Percentiles rank a stretch among this genome's conserved stretches.
These are phyloP conservation scores for Physcia stellaris DNA, from an alignment of 495 filamentous ascomycete genomes.

Conservation along the genomic window DNA sequence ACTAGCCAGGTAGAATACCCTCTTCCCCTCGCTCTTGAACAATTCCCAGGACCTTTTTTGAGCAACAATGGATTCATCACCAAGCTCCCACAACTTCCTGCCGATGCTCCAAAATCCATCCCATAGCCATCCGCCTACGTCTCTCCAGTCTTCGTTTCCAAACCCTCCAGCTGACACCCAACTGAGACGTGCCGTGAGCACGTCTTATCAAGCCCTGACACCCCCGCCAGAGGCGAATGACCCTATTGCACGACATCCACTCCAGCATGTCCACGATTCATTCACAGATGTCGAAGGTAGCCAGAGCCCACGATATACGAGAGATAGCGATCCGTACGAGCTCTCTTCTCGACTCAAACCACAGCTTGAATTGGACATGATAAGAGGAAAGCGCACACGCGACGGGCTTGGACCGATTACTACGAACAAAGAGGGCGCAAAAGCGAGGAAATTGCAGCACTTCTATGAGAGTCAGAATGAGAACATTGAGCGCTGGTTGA, in stretches of 20 bases:
- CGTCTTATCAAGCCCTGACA: constrained; percentile 24
- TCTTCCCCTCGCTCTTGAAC: no score
- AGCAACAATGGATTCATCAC: no score
- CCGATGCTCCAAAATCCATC: no score
- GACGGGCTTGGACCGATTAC: constrained; percentile 32
- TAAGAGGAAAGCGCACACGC: constrained; percentile 75
- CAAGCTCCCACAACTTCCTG: no score
- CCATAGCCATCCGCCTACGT: no score
- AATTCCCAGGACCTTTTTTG: no score
- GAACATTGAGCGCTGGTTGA: constrained; percentile 81
- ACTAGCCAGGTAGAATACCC: no score
- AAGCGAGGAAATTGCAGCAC: constrained; percentile 51
- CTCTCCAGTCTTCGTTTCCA: no score
- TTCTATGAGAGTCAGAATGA: constrained; percentile 92
- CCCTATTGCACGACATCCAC: constrained; percentile 31
- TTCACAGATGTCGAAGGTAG: constrained; percentile 52
- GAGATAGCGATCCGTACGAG: constrained; percentile 64
- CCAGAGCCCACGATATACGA: constrained; percentile 39
- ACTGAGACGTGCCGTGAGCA: constrained; percentile 26
- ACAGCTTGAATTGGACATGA: constrained; percentile 59
- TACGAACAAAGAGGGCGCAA: constrained; percentile 26
- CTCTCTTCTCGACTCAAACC: constrained; percentile 71
- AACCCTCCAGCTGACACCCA: background rate
- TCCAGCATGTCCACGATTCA: constrained; percentile 5
- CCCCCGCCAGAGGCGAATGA: constrained; percentile 26